A percentile compares a stretch with the other conserved stretches of the same genome.
Evolutionary conservation across 805 yeast genomes (phyloP).

Genomic region (Candida boleticola): DNA sequence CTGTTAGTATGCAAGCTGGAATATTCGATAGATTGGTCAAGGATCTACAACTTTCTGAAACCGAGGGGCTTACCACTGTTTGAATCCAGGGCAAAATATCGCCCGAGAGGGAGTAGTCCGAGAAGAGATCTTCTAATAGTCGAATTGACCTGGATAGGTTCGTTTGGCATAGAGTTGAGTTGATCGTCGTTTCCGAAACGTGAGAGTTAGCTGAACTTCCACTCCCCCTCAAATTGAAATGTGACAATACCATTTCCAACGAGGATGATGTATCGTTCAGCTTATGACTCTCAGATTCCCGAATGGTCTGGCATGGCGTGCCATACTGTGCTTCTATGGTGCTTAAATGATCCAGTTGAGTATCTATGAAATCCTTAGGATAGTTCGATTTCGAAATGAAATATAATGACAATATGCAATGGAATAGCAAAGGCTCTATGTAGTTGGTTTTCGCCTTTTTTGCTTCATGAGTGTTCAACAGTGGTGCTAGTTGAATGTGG

Average conservation of each 20-base stretch:
- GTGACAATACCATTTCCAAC: too few relatives aligned
- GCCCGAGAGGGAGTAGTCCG: background rate
- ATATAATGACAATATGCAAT: conserved; percentile 1
- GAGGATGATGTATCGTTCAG: too few relatives aligned
- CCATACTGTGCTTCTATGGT: too few relatives aligned
- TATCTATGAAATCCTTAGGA: background rate
- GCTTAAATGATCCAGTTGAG: background rate
- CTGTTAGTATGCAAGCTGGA: conserved; percentile 39
- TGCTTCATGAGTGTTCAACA: background rate
- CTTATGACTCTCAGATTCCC: too few relatives aligned
- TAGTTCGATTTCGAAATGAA: background rate
- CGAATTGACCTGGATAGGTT: too few relatives aligned
- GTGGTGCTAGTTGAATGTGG: background rate
- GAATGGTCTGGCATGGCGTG: too few relatives aligned
- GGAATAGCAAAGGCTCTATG: conserved; percentile 5
- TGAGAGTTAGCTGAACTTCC: too few relatives aligned
- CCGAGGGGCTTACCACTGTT: conserved; percentile 27
- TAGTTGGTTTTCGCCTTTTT: background rate
- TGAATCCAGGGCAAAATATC: conserved; percentile 28
- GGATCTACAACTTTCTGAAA: conserved; percentile 31
- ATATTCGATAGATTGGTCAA: conserved; percentile 26
- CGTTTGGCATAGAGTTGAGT: too few relatives aligned
- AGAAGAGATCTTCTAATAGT: background rate
- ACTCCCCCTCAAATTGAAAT: too few relatives aligned
- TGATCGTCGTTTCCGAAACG: too few relatives aligned